phyloP scores from a whole-genome alignment of 371 early-diverging fungal species.

The Sporodiniella umbellata region DNA sequence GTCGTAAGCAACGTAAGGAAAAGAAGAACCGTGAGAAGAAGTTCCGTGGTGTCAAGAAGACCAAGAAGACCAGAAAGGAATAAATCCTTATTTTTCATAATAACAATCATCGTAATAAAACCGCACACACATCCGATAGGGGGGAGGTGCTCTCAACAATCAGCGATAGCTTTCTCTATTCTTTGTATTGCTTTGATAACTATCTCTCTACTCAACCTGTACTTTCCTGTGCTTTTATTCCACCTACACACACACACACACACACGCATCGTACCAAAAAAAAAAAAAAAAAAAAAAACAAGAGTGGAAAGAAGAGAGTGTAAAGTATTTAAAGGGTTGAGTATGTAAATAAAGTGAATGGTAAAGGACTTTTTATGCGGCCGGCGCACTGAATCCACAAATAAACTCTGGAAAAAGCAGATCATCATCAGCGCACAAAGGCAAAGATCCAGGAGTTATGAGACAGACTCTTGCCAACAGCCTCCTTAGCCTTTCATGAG shows the following conservation, averaged over 20 bases:
- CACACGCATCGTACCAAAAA: too few relatives aligned
- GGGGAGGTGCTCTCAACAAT: too few relatives aligned
- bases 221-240: too few relatives aligned
- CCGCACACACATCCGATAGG: too few relatives aligned
- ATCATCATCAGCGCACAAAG: slow-evolving; percentile 18
- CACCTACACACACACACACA: too few relatives aligned
- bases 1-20: slow-evolving; percentile 98
- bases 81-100: slow-evolving; percentile 9
- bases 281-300: too few relatives aligned
- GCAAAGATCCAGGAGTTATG: slow-evolving; percentile 18
- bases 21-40: slow-evolving; percentile 99
- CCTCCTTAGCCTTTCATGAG: slow-evolving; percentile 53
- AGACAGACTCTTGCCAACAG: slow-evolving; percentile 51
- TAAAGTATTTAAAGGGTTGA: too few relatives aligned
- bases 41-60: slow-evolving; percentile 96
- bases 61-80: slow-evolving; percentile 56
- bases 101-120: too few relatives aligned
- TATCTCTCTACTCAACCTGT: too few relatives aligned
- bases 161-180: too few relatives aligned
- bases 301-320: too few relatives aligned
- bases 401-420: slow-evolving; percentile 20
- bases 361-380: slow-evolving; percentile 15
- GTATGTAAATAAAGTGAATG: neutral
- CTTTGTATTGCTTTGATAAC: too few relatives aligned
- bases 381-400: slow-evolving; percentile 32